Evolutionary conservation across 768 basidiomycete species (phyloP), one percentile per base, ranked within the genome.

Genomic region (Ramaria sp.): DNA sequence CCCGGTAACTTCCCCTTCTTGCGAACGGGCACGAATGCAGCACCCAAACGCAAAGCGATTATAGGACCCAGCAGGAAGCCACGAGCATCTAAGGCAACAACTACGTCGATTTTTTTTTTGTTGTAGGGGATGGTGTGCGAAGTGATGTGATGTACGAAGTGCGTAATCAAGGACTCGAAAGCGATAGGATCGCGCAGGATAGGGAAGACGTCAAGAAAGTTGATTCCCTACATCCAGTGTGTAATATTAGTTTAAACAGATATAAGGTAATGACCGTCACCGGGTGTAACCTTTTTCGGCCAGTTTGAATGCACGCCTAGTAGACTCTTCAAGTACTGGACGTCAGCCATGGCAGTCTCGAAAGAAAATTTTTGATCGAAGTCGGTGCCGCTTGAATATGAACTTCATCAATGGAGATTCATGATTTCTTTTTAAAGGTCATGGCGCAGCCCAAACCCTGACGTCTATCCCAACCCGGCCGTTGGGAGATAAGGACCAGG

Each of bases 1-100:
- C 96, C 96, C 6, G 96, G 96, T n/a, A 99, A 77, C 70, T 98
- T 99, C 4, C 93, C 94, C 59, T 74, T 73, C 73, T 99, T 99
- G 59, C 96, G 79, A 34, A 98, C 93, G 1, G 96, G 94, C 3
- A 96, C 92, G 63, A 99, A 99, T 11, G 91, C 90, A 1, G 93
- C 93, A 27, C 91, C 90, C 27, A 99, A 74, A 58, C 95, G 77
- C 65, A 91, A 71, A 4, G 96, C 96, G 63, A 99, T 81, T 62
- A 92, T 80, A 1, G 96, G 96, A 1, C 94, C 96, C 10, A 99
- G 71, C 51, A 99, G 78, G 75, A 99, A 99, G 13, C 96, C 96
- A 55, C 96, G 79, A 22, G 95, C 95, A 69, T 99, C 96, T 45
- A 99, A 78, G 33, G 90, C 96, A 56, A 99, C 91, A 62, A 99